Percentiles rank a stretch among this genome's conserved stretches.
These are phyloP conservation scores for Kwoniella shandongensis DNA, from an alignment of 768 basidiomycete species.

Conservation along the genomic window DNA sequence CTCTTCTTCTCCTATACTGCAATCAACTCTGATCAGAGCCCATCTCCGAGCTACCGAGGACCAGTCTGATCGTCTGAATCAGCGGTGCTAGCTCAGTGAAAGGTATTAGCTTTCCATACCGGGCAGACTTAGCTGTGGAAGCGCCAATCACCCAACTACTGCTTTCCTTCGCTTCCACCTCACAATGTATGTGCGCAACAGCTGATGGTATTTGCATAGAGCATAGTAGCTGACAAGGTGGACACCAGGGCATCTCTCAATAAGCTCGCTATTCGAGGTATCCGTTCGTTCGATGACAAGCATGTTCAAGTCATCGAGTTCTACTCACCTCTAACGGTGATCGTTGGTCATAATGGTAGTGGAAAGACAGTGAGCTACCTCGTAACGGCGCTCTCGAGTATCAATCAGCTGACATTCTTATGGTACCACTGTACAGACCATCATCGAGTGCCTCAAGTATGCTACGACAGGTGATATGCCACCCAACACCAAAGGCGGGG, in stretches of 20 bases:
- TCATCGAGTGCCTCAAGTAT: conserved; percentile 99
- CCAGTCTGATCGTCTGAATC: too few relatives aligned
- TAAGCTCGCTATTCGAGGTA: conserved; percentile 88
- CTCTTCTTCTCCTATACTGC: too few relatives aligned
- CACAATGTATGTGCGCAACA: neutral
- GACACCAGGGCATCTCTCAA: conserved; percentile 76
- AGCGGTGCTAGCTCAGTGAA: too few relatives aligned
- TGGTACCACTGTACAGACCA: conserved; percentile 59
- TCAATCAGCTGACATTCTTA: neutral
- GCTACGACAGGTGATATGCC: conserved; percentile 98
- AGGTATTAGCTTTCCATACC: too few relatives aligned
- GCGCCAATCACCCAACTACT: neutral
- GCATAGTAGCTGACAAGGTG: conserved; percentile 1
- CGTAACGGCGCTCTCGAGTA: neutral
- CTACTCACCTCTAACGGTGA: conserved; percentile 95
- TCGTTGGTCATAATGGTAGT: conserved; percentile 96
- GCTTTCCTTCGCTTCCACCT: neutral
- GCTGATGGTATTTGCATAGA: too few relatives aligned
- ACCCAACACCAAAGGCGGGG: conserved; percentile 95
- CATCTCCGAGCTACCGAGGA: too few relatives aligned
- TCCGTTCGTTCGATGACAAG: conserved; percentile 96
- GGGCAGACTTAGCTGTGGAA: too few relatives aligned
- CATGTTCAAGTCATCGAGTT: conserved; percentile 91
- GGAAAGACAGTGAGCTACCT: conserved; percentile 72
- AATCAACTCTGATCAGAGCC: too few relatives aligned